These are phyloP conservation scores for Lachancea fermentati DNA, from an alignment of 805 yeast species.

Conservation along the genomic window DNA sequence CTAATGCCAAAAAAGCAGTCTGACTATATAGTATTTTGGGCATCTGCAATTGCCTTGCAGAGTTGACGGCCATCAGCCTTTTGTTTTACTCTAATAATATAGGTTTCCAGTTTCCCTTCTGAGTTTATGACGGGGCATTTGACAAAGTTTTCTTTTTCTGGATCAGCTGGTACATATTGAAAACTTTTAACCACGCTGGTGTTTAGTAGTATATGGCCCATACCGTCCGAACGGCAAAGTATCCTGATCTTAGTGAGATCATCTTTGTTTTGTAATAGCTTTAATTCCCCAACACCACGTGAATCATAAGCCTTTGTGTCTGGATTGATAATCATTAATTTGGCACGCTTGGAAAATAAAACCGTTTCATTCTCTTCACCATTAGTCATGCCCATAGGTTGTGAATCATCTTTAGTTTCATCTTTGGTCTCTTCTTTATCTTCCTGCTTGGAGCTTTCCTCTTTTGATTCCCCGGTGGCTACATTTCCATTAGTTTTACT, in stretches of 20 bases:
- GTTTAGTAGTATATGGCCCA: conserved; percentile 72
- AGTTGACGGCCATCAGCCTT: conserved; percentile 33
- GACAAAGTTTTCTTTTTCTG: conserved; percentile 60
- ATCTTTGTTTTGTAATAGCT: conserved; percentile 55
- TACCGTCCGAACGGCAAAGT: conserved; percentile 83
- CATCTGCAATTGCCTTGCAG: conserved; percentile 28
- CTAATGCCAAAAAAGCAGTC: too few relatives aligned
- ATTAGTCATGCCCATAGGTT: conserved; percentile 42
- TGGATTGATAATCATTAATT: conserved; percentile 56
- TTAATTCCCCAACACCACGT: conserved; percentile 79
- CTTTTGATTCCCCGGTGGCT: conserved; percentile 13
- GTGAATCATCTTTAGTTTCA: conserved; percentile 48
- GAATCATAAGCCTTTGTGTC: conserved; percentile 49
- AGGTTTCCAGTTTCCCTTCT: conserved; percentile 58
- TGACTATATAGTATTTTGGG: conserved; percentile 28
- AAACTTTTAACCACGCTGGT: conserved; percentile 52
- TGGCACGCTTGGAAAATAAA: conserved; percentile 61
- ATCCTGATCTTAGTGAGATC: conserved; percentile 59
- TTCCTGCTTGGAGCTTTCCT: conserved; percentile 38
- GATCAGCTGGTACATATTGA: conserved; percentile 46
- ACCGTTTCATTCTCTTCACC: conserved; percentile 83
- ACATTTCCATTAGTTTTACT: conserved; percentile 19
- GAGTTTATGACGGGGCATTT: conserved; percentile 58
- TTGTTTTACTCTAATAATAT: conserved; percentile 64
- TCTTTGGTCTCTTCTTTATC: conserved; percentile 40